Evolutionary conservation across 495 filamentous ascomycete species (phyloP).

Genomic region (Tuber microsphaerosporum): DNA sequence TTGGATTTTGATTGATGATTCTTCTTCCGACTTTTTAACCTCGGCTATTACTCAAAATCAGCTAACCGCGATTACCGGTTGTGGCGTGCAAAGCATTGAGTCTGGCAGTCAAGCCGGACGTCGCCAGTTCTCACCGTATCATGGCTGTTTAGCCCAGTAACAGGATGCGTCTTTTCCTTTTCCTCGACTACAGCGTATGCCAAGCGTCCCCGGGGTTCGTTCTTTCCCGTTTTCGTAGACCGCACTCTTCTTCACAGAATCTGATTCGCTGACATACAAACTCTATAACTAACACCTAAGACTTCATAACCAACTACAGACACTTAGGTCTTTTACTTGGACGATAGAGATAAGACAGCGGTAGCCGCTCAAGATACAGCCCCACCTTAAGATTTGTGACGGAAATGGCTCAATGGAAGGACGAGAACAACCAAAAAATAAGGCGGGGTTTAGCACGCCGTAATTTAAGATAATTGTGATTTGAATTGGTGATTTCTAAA

Average conservation of each 20-base stretch:
- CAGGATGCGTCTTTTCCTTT: neutral
- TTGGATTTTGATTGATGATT: no score
- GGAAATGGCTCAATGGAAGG: neutral
- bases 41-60: no score
- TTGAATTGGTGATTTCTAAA: no score
- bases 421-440: neutral
- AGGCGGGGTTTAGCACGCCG: no score
- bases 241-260: neutral
- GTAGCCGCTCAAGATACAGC: neutral
- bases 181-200: neutral
- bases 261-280: neutral
- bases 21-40: no score
- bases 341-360: neutral
- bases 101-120: neutral
- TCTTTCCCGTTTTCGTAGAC: neutral
- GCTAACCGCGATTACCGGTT: no score
- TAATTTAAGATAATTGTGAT: no score
- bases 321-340: neutral
- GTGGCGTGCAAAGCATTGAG: no score
- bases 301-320: neutral
- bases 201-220: no score
- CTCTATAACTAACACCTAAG: neutral
- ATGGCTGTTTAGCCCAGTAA: neutral
- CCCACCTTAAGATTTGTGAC: neutral
- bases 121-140: neutral